Evolutionary conservation across 805 yeast species (phyloP), one percentile per base, ranked within the genome.

Genomic region (Torulaspora indica): DNA sequence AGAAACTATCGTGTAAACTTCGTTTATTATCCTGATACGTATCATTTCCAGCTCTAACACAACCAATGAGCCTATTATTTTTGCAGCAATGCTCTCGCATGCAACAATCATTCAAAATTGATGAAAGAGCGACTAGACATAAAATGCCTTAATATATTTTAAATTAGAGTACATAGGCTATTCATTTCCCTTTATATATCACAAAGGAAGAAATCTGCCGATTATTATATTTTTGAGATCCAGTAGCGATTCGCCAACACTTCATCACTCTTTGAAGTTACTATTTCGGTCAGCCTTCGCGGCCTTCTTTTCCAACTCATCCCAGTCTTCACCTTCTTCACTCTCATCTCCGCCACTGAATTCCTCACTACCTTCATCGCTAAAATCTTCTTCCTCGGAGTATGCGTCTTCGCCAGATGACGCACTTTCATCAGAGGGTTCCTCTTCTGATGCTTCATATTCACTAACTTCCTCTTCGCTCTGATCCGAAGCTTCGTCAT

Each of bases 401-500:
- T 60, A 57, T 7, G 60, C 63, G 20, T 63, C 71, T 46, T 69
- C 68, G 13, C 61, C 70, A 14, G 69, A 70, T 17, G 60, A 49
- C 5, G 62, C 66, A 43, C 64, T 70, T 52, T 70, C 74, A 53
- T 70, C 74, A 23, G 63, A 59, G 27, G 72, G 72, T 35, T 70
- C 73, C 20, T 66, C 69, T 41, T 71, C 74, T 36, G 72, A 67
- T 2, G 71, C 73, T 52, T 71, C 74, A 39, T 69, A 71, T 44
- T 71, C 75, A 37, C 71, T 66, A 13, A 65, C 55, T 58, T 83
- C 95, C 58, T 83, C 93, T 48, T 78, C 85, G 35, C 78, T 82
- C 34, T 77, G 85, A 38, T 76, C 81, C 14, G 78, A 85, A 25
- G 72, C 78, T 49, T 79, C 95, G 39, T 77, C 84, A 46, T 82